A percentile compares a stretch with the other conserved stretches of the same genome.
Evolutionary conservation across 2,329 filamentous ascomycete genomes (phyloP).

Genomic region (Fusarium coicis): DNA sequence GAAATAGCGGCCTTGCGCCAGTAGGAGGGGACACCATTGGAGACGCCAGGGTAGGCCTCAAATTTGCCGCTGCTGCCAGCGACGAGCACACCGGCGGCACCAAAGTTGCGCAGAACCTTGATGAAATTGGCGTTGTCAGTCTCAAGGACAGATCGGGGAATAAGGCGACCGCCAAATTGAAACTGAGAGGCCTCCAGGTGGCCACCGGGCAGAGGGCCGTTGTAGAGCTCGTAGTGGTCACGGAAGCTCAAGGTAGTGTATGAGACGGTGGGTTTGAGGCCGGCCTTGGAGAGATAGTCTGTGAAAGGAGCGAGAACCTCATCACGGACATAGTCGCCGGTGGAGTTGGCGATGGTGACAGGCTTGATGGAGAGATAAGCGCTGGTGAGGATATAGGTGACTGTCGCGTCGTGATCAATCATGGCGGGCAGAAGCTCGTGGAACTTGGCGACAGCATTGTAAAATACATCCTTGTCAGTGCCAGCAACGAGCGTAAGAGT

Average conservation of each 20-base stretch:
- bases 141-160: slow-evolving; percentile 48
- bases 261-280: not conserved
- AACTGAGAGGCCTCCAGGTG: slow-evolving; percentile 45
- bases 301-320: slow-evolving; percentile 1
- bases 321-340: not conserved
- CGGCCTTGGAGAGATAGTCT: not conserved
- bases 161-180: slow-evolving; percentile 55
- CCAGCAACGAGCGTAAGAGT: slow-evolving; percentile 1
- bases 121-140: slow-evolving; percentile 5
- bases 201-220: slow-evolving; percentile 53
- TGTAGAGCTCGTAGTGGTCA: slow-evolving; percentile 56
- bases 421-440: slow-evolving; percentile 53
- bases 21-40: not conserved
- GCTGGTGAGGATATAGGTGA: slow-evolving; percentile 60
- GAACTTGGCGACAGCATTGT: not conserved
- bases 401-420: slow-evolving; percentile 61
- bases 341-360: slow-evolving; percentile 58
- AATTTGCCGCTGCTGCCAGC: not conserved
- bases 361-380: slow-evolving; percentile 52
- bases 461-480: not conserved
- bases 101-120: not conserved
- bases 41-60: not conserved
- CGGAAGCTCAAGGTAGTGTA: slow-evolving; percentile 2
- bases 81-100: not conserved
- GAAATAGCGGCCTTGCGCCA: slow-evolving; percentile 1